A percentile compares a stretch with the other conserved stretches of the same genome.
Evolutionary conservation across 2,329 filamentous ascomycete genomes (phyloP).

Genomic region (Biscogniauxia marginata): DNA sequence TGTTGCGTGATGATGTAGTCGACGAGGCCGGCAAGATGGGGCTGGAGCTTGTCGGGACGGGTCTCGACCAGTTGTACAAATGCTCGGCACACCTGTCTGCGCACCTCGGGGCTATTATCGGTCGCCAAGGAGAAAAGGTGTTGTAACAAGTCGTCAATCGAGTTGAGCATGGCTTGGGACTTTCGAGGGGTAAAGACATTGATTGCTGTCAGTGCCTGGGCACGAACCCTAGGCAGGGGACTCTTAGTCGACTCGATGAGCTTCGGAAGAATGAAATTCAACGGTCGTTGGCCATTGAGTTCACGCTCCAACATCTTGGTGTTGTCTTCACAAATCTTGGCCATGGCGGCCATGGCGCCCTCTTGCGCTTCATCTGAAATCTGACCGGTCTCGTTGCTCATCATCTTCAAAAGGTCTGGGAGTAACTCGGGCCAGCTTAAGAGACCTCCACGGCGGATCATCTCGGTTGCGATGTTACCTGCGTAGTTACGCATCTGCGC

Average conservation of each 20-base stretch:
- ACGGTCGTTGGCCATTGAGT: slow-evolving; percentile 82
- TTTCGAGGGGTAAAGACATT: slow-evolving; percentile 89
- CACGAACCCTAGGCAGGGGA: slow-evolving; percentile 72
- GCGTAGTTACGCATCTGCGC: slow-evolving; percentile 83
- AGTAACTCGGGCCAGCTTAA: slow-evolving; percentile 90
- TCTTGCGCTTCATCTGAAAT: slow-evolving; percentile 75
- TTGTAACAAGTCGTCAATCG: slow-evolving; percentile 77
- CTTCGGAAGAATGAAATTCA: slow-evolving; percentile 86
- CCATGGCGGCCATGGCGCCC: slow-evolving; percentile 86
- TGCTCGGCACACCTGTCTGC: slow-evolving; percentile 87
- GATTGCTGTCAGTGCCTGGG: slow-evolving; percentile 77
- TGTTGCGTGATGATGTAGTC: slow-evolving; percentile 93
- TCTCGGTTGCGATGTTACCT: slow-evolving; percentile 90
- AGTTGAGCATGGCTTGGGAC: slow-evolving; percentile 76
- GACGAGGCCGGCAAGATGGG: slow-evolving; percentile 83
- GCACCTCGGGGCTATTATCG: slow-evolving; percentile 77
- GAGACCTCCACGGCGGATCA: slow-evolving; percentile 80
- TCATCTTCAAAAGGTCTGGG: slow-evolving; percentile 75
- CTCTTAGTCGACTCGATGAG: slow-evolving; percentile 83
- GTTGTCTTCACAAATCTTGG: slow-evolving; percentile 98
- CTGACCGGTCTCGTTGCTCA: slow-evolving; percentile 70
- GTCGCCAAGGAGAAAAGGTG: slow-evolving; percentile 79
- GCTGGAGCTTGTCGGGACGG: slow-evolving; percentile 83
- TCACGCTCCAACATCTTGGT: slow-evolving; percentile 81
- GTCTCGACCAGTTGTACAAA: slow-evolving; percentile 92